phyloP scores from a whole-genome alignment of 1,139 yeast genomes.

The Sugiyamaella xylanicola region DNA sequence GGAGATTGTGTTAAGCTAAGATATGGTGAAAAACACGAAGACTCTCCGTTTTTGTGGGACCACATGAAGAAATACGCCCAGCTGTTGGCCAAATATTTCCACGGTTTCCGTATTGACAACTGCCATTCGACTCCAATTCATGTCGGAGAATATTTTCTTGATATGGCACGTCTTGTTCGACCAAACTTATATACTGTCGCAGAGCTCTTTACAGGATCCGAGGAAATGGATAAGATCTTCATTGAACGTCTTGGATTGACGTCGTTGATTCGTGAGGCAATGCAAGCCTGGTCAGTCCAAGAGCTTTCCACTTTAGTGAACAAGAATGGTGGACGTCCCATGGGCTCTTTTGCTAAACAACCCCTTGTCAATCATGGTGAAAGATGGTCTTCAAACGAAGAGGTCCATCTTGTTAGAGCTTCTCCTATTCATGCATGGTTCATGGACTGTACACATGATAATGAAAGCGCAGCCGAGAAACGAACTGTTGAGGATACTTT shows the following conservation, averaged over 20 bases:
- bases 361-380: slow-evolving; percentile 34
- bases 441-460: slow-evolving; percentile 98
- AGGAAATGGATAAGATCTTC: slow-evolving; percentile 82
- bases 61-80: slow-evolving; percentile 81
- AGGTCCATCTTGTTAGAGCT: slow-evolving; percentile 54
- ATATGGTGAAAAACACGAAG: slow-evolving; percentile 74
- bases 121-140: slow-evolving; percentile 96
- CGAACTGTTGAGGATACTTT: slow-evolving; percentile 92
- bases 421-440: slow-evolving; percentile 88
- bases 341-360: slow-evolving; percentile 67
- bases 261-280: slow-evolving; percentile 89
- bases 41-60: slow-evolving; percentile 87
- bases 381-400: slow-evolving; percentile 24
- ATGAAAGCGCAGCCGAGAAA: slow-evolving; percentile 84
- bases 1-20: slow-evolving; percentile 94
- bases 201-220: slow-evolving; percentile 91
- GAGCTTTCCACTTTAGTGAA: slow-evolving; percentile 88
- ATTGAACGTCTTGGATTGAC: slow-evolving; percentile 90
- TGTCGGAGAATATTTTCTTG: slow-evolving; percentile 87
- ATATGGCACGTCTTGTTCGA: slow-evolving; percentile 81
- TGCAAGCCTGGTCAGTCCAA: slow-evolving; percentile 91
- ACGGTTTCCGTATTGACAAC: slow-evolving; percentile 91
- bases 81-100: slow-evolving; percentile 72
- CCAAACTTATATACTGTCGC: slow-evolving; percentile 93
- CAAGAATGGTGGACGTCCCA: slow-evolving; percentile 92